Evolutionary conservation across 2,329 filamentous ascomycete species (phyloP).

Genomic region (Fusarium agapanthi): DNA sequence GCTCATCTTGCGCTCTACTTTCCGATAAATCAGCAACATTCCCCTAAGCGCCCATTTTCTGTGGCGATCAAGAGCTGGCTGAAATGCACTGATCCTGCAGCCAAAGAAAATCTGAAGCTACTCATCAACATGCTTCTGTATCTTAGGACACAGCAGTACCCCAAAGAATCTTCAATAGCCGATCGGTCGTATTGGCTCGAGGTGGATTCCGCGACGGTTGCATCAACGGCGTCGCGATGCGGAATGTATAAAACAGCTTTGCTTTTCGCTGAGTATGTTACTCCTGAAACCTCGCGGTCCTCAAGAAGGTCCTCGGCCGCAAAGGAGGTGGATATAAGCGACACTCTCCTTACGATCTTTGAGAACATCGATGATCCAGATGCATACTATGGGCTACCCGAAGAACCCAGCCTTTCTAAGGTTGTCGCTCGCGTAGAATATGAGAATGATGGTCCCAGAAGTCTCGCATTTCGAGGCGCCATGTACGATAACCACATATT

Average conservation of each 20-base stretch:
- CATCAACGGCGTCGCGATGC: slow-evolving; percentile 77
- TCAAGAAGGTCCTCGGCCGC: slow-evolving; percentile 73
- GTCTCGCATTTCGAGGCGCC: slow-evolving; percentile 88
- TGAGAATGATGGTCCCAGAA: slow-evolving; percentile 86
- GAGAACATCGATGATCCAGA: slow-evolving; percentile 95
- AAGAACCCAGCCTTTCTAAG: slow-evolving; percentile 77
- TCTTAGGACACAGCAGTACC: slow-evolving; percentile 80
- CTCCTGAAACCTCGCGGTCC: slow-evolving; percentile 62
- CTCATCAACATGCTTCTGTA: slow-evolving; percentile 85
- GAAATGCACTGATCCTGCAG: slow-evolving; percentile 46
- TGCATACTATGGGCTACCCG: slow-evolving; percentile 90
- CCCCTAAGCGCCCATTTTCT: slow-evolving; percentile 71
- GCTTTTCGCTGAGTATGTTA: slow-evolving; percentile 79
- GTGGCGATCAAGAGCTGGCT: slow-evolving; percentile 72
- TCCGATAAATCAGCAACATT: slow-evolving; percentile 69
- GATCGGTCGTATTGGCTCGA: slow-evolving; percentile 88
- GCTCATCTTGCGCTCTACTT: slow-evolving; percentile 81
- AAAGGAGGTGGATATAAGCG: slow-evolving; percentile 64
- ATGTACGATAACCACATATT: slow-evolving; percentile 88
- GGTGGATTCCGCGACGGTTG: slow-evolving; percentile 75
- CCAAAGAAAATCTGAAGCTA: slow-evolving; percentile 72
- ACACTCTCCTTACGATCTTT: slow-evolving; percentile 83
- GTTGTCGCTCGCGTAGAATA: slow-evolving; percentile 87
- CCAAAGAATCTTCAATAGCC: slow-evolving; percentile 78
- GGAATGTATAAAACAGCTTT: slow-evolving; percentile 89